Percentiles rank a stretch among this genome's conserved stretches.
These are phyloP conservation scores for Alternaria postmessia DNA, from an alignment of 2,329 filamentous ascomycete species.

Conservation along the genomic window DNA sequence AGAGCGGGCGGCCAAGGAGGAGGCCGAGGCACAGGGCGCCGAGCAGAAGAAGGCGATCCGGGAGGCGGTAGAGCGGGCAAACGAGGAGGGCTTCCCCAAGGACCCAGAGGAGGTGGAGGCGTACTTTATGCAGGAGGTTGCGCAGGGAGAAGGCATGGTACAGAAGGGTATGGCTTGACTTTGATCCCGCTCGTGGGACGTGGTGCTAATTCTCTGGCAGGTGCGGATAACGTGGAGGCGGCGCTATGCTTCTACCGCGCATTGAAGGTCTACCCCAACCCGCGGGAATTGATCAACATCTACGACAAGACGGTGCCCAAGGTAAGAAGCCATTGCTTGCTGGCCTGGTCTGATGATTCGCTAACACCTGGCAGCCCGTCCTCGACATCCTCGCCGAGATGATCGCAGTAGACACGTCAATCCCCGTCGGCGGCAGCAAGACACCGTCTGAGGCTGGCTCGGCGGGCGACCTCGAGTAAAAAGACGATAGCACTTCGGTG, in stretches of 20 bases:
- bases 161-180: slow-evolving; percentile 70
- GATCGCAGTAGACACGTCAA: slow-evolving; percentile 86
- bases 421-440: slow-evolving; percentile 51
- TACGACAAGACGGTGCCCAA: slow-evolving; percentile 99
- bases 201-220: slow-evolving; percentile 52
- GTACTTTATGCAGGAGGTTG: slow-evolving; percentile 97
- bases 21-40: slow-evolving; percentile 70
- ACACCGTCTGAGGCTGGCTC: slow-evolving; percentile 48
- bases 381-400: slow-evolving; percentile 97
- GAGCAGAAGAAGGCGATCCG: slow-evolving; percentile 78
- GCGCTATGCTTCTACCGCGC: slow-evolving; percentile 98
- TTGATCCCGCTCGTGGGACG: not conserved
- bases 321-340: slow-evolving; percentile 60
- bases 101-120: slow-evolving; percentile 92
- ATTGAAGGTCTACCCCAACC: slow-evolving; percentile 96
- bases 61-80: slow-evolving; percentile 77
- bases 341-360: not conserved
- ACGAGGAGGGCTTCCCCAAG: slow-evolving; percentile 88
- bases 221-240: slow-evolving; percentile 77
- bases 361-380: slow-evolving; percentile 69
- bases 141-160: slow-evolving; percentile 83
- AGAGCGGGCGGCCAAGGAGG: slow-evolving; percentile 75
- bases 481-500: slow-evolving; percentile 10
- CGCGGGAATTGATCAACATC: slow-evolving; percentile 90
- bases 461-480: slow-evolving; percentile 46